Evolutionary conservation across 2,329 filamentous ascomycete genomes (phyloP).

Genomic region (Aphanoascus verrucosus): DNA sequence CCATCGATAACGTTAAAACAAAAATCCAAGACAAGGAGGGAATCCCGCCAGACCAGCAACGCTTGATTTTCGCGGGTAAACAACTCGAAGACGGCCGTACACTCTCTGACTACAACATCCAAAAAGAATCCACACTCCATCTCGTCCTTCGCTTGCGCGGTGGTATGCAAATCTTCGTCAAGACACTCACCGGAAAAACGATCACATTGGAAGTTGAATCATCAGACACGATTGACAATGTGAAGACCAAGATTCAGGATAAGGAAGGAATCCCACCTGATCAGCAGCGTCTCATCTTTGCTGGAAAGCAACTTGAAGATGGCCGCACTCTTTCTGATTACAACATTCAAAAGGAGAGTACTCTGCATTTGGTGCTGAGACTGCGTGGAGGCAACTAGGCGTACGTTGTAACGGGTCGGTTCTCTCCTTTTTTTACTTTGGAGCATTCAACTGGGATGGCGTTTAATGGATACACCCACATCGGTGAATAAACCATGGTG

Average conservation of each 20-base stretch:
- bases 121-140: conserved; percentile 78
- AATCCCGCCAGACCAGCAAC: conserved; percentile 89
- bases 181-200: conserved; percentile 67
- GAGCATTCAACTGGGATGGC: conserved; percentile 9
- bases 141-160: conserved; percentile 70
- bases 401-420: conserved; percentile 68
- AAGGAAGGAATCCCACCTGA: conserved; percentile 84
- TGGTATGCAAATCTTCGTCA: conserved; percentile 55
- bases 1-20: conserved; percentile 86
- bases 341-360: conserved; percentile 92
- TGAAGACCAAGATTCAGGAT: conserved; percentile 79
- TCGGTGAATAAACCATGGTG: conserved; percentile 3
- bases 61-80: conserved; percentile 87
- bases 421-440: not conserved
- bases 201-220: conserved; percentile 88
- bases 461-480: conserved; percentile 2
- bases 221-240: conserved; percentile 85
- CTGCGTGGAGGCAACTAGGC: conserved; percentile 63
- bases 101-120: conserved; percentile 90
- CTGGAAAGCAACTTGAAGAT: conserved; percentile 87
- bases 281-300: conserved; percentile 88
- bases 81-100: conserved; percentile 88
- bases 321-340: conserved; percentile 86
- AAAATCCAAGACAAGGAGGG: conserved; percentile 79
- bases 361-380: conserved; percentile 68